These are phyloP conservation scores for Neoscytalidium dimidiatum DNA, from an alignment of 2,329 filamentous ascomycete genomes.

Conservation along the genomic window DNA sequence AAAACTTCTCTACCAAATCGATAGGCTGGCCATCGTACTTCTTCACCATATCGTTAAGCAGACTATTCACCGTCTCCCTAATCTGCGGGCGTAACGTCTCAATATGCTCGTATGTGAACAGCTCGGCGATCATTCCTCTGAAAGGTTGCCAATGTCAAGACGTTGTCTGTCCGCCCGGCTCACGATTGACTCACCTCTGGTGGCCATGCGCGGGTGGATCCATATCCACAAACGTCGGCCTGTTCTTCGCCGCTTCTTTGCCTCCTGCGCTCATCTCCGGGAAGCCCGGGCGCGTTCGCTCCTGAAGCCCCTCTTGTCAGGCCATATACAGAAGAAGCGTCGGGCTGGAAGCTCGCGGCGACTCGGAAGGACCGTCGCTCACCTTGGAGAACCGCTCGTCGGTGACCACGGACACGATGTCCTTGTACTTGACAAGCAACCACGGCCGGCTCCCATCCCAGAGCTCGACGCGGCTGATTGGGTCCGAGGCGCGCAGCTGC, in stretches of 20 bases:
- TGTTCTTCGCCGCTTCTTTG: constrained; percentile 51
- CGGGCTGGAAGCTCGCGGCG: too few relatives aligned
- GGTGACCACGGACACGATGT: constrained; percentile 48
- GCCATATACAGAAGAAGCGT: not conserved
- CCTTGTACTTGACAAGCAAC: constrained; percentile 52
- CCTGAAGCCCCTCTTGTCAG: not conserved
- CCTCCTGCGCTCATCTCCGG: constrained; percentile 52
- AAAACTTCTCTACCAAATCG: constrained; percentile 51
- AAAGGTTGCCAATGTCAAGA: too few relatives aligned
- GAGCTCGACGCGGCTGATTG: constrained; percentile 49
- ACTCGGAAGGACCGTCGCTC: too few relatives aligned
- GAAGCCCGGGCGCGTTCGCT: constrained; percentile 43
- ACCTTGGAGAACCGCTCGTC: constrained; percentile 50
- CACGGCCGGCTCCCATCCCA: constrained; percentile 52
- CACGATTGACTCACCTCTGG: constrained; percentile 44
- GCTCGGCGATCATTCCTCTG: constrained; percentile 49
- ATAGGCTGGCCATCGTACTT: constrained; percentile 42
- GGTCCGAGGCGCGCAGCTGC: constrained; percentile 44
- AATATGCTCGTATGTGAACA: constrained; percentile 45
- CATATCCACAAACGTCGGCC: constrained; percentile 56
- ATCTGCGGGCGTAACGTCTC: constrained; percentile 48
- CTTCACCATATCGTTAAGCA: constrained; percentile 45
- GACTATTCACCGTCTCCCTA: constrained; percentile 47
- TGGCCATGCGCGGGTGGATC: constrained; percentile 51
- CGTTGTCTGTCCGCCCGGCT: too few relatives aligned